These are phyloP conservation scores for Tulasnella sp. DNA, from an alignment of 768 basidiomycete species.

Conservation along the genomic window DNA sequence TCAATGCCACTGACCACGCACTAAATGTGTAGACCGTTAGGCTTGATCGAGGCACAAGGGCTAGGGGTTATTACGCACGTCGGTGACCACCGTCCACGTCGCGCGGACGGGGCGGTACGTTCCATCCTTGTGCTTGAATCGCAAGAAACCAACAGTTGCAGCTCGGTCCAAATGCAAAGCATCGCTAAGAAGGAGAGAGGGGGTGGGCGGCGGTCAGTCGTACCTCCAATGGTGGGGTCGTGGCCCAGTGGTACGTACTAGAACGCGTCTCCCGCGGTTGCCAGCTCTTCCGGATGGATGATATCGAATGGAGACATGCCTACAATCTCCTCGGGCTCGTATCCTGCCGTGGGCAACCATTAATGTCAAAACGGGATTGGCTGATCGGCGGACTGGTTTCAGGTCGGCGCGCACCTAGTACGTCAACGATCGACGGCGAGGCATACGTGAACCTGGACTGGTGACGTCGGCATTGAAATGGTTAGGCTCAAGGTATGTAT, in stretches of 20 bases:
- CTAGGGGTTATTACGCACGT: constrained; percentile 15
- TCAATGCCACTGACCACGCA: constrained; percentile 32
- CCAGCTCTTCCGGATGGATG: constrained; percentile 30
- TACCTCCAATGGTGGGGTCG: not conserved
- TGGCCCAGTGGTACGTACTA: constrained; percentile 20
- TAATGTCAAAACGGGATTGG: not conserved
- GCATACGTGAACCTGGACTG: constrained; percentile 33
- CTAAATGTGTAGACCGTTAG: constrained; percentile 13
- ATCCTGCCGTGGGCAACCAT: constrained; percentile 4
- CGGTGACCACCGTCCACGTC: constrained; percentile 31
- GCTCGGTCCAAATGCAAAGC: constrained; percentile 29
- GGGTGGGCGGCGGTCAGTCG: not conserved
- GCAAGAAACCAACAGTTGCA: constrained; percentile 31
- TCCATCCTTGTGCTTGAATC: constrained; percentile 35
- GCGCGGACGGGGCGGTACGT: not conserved
- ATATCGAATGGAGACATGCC: constrained; percentile 33
- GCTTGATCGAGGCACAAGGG: not conserved
- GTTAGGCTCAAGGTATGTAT: not conserved
- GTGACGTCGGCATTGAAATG: not conserved
- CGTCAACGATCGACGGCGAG: constrained; percentile 29
- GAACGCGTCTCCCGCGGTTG: constrained; percentile 22
- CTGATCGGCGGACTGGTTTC: not conserved
- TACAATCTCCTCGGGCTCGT: constrained; percentile 34
- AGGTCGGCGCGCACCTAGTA: constrained; percentile 26
- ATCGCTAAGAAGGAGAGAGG: constrained; percentile 9